Evolutionary conservation across 2,329 filamentous ascomycete species (phyloP), one percentile per base, ranked within the genome.

Genomic region (Elsinoe arachidis): DNA sequence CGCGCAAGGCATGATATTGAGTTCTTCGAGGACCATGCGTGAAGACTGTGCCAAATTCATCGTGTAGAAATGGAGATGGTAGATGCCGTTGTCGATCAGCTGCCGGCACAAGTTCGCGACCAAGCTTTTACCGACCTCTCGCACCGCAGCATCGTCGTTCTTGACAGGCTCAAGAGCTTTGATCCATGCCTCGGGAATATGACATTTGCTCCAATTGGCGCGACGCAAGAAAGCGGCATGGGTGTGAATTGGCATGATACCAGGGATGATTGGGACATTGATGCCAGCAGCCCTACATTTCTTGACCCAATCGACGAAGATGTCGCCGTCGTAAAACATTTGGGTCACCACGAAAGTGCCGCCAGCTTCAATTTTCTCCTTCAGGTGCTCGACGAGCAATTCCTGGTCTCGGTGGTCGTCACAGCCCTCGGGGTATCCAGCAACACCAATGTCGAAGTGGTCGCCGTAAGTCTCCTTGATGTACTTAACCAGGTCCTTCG

Each of bases 281-380:
- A 99, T 92, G 49, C 93, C 93, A 67, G 83, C 85, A 55, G 85
- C 89, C 52, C 91, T 86, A 59, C 92, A 90, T 70, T 88, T 93
- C 64, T 82, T 78, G 37, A 95, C 87, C 93, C 93, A 99, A 55
- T 85, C 81, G 56, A 97, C 74, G 73, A 99, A 99, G 69, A 93
- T 92, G 67, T 99, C 92, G 52, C 84, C 91, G 68, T 99, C 92
- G 77, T 99, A 99, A 75, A 97, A 97, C 93, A 99, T 99, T 75
- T 99, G 93, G 0, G 93, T 97, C 56, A 99, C 88, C 62, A 99
- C 88, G 70, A 97, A 99, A 5, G 87, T 86, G 61, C 87, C 91
- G 54, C 93, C 93, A 59, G 89, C 88, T 69, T 99, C 93, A 34
- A 97, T 86, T 77, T 99, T 99, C 72, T 97, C 88, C 76, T 97